phyloP scores from a whole-genome alignment of 2,329 filamentous ascomycete species.

The Sporothrix euskadiensis region DNA sequence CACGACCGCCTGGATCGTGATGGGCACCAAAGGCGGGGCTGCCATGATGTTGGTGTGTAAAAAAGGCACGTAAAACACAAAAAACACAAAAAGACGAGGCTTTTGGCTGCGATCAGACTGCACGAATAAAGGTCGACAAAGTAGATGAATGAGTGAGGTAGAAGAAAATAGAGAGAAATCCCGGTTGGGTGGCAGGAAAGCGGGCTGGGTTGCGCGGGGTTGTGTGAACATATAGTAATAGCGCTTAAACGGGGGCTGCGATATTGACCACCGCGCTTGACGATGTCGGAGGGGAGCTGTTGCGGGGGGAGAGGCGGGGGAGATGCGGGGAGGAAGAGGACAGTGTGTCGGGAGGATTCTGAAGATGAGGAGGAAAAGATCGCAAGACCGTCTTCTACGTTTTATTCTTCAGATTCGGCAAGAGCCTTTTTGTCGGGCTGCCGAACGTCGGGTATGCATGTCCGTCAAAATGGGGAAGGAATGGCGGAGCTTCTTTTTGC shows the following conservation, averaged over 20 bases:
- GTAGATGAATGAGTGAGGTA: not conserved
- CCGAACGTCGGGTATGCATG: not conserved
- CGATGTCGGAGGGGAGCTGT: not conserved
- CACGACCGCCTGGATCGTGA: slow-evolving; percentile 65
- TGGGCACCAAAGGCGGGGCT: slow-evolving; percentile 54
- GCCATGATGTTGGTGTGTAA: slow-evolving; percentile 11
- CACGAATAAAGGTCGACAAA: not conserved
- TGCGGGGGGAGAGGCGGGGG: not conserved
- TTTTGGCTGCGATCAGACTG: not conserved
- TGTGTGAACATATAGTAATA: not conserved
- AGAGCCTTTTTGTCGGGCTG: not conserved
- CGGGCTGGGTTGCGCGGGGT: not conserved
- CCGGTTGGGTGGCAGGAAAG: not conserved
- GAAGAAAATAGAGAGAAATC: slow-evolving; percentile 8
- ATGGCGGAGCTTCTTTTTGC: not conserved
- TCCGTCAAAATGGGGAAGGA: slow-evolving; percentile 7
- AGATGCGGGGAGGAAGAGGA: not conserved
- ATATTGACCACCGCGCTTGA: not conserved
- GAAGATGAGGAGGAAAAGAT: not conserved
- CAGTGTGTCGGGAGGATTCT: not conserved
- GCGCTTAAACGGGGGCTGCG: not conserved
- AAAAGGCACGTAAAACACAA: not conserved
- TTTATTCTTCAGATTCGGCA: not conserved
- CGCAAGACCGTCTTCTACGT: too few species aligned
- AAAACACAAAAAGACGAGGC: not conserved